Evolutionary conservation across 1,284 basidiomycete species (phyloP).

Genomic region (Kalmanozyma brasiliensis): DNA sequence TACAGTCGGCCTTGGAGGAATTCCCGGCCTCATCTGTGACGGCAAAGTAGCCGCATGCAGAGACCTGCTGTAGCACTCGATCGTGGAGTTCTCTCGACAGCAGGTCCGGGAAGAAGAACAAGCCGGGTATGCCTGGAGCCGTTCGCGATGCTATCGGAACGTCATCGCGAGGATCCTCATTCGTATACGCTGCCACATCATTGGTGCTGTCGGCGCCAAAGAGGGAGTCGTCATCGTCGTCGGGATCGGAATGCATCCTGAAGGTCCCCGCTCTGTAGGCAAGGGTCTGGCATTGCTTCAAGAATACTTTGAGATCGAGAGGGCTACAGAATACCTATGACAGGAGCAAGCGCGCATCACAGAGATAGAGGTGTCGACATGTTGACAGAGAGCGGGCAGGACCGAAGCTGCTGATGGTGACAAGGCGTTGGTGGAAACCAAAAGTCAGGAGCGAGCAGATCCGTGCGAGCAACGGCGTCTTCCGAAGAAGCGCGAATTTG

Average conservation of each 20-base stretch:
- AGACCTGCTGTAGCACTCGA: conserved; percentile 20
- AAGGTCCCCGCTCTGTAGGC: neutral
- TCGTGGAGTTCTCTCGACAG: conserved; percentile 24
- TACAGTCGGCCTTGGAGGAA: neutral
- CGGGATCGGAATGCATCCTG: conserved; percentile 15
- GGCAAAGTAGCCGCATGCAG: conserved; percentile 40
- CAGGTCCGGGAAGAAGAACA: conserved; percentile 39
- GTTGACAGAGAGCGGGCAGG: too few species aligned
- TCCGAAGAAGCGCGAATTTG: too few species aligned
- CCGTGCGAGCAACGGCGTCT: too few species aligned
- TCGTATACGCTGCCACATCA: neutral
- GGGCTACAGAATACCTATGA: too few species aligned
- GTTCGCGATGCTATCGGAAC: conserved; percentile 15
- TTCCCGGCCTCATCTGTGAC: neutral
- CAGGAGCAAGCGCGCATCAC: too few species aligned
- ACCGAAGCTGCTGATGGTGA: too few species aligned
- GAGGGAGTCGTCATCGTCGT: conserved; percentile 30
- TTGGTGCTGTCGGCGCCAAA: conserved; percentile 23
- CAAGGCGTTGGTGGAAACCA: too few species aligned
- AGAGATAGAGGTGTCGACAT: too few species aligned
- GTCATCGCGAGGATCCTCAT: neutral
- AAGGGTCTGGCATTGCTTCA: neutral
- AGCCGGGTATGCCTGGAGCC: conserved; percentile 19
- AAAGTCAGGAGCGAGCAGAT: too few species aligned
- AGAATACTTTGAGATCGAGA: too few species aligned